Percentiles rank a stretch among this genome's conserved stretches.
Conservation (phyloP, 139 green algal genomes). For the Chlorella sorokiniana region DNA sequence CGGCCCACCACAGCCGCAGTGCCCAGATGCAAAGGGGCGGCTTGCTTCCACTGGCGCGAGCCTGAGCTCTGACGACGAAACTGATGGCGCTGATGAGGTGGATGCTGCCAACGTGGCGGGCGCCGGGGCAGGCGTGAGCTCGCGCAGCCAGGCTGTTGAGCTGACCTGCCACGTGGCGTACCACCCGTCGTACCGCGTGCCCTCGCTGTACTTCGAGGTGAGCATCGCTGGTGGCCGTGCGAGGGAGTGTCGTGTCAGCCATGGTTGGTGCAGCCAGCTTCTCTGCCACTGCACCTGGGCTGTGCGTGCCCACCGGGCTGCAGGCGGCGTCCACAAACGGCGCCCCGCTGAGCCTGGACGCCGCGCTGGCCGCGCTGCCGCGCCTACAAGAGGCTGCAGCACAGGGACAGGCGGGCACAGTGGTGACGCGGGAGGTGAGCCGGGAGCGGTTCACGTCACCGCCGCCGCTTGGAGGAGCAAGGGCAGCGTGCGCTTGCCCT, state of each 20-base stretch:
- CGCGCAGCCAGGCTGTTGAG: not conserved
- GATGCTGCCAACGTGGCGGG: not conserved
- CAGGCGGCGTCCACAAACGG: not conserved
- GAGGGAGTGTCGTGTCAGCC: too few relatives aligned
- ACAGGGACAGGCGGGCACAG: not conserved
- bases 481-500: too few relatives aligned
- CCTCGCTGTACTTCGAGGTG: slow-evolving; percentile 43
- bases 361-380: not conserved
- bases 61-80: too few relatives aligned
- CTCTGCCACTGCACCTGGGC: too few relatives aligned
- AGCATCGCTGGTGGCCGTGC: not conserved
- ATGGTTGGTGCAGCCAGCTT: too few relatives aligned
- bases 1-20: too few relatives aligned
- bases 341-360: not conserved
- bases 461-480: too few relatives aligned
- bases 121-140: not conserved
- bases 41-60: too few relatives aligned
- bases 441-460: not conserved
- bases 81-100: not conserved
- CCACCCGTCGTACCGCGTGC: slow-evolving; percentile 50
- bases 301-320: too few relatives aligned
- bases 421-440: slow-evolving; percentile 12
- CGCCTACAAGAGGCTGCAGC: not conserved
- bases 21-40: too few relatives aligned
- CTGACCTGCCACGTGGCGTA: slow-evolving; percentile 47